Percentiles rank a stretch among this genome's conserved stretches.
These are phyloP conservation scores for Ceratorhiza oryzae-sativae DNA, from an alignment of 1,284 basidiomycete genomes.

Conservation along the genomic window DNA sequence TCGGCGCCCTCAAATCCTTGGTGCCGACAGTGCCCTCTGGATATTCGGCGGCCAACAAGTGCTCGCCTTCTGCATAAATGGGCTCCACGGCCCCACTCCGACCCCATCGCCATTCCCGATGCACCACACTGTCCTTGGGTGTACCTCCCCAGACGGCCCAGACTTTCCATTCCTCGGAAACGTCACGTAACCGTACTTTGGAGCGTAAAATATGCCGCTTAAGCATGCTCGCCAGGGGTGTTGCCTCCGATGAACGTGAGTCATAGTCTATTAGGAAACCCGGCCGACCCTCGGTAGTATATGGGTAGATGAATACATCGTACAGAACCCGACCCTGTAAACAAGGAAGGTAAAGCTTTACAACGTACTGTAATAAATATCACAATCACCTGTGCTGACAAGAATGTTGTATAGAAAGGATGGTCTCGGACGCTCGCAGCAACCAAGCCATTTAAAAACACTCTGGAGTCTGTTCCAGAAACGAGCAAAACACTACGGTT, in stretches of 20 bases:
- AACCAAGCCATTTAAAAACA: conserved; percentile 90
- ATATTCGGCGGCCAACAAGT: conserved; percentile 40
- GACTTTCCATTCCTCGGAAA: conserved; percentile 75
- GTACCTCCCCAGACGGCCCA: conserved; percentile 79
- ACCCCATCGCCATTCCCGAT: conserved; percentile 62
- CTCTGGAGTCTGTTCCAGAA: conserved; percentile 77
- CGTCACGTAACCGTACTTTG: conserved; percentile 84
- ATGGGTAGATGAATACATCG: conserved; percentile 85
- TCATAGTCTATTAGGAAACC: conserved; percentile 81
- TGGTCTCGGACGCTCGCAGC: conserved; percentile 63
- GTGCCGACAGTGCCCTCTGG: conserved; percentile 51
- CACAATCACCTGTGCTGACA: conserved; percentile 81
- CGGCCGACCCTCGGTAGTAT: conserved; percentile 57
- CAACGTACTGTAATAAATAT: neutral
- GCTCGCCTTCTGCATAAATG: conserved; percentile 57
- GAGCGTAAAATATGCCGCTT: conserved; percentile 89
- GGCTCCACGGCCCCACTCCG: conserved; percentile 74
- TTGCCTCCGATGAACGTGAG: conserved; percentile 54
- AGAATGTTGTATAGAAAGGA: conserved; percentile 76
- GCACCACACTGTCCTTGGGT: conserved; percentile 42
- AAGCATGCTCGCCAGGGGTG: conserved; percentile 59
- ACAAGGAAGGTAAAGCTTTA: conserved; percentile 39
- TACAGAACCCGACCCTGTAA: conserved; percentile 86
- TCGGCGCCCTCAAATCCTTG: conserved; percentile 78
- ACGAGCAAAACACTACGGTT: conserved; percentile 75